Conservation (phyloP, 352 stramenopile genomes). For the Pythium scleroteichum region DNA sequence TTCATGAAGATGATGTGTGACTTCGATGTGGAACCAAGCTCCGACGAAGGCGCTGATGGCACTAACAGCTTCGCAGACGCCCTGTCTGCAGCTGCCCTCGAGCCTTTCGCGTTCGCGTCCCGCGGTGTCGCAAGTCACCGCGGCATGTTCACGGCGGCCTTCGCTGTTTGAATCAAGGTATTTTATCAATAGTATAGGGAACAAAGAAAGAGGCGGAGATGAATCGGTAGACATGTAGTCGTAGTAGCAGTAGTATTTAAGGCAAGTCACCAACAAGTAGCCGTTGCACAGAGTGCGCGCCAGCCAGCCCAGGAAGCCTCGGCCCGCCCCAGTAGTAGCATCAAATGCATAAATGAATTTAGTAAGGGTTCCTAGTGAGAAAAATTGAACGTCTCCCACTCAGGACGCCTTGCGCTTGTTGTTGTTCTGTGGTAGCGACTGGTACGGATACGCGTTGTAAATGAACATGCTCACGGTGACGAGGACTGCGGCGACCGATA, state of each 20-base stretch:
- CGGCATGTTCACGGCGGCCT: slow-evolving; percentile 17
- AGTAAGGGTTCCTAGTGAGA: too few species aligned
- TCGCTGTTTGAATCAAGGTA: slow-evolving; percentile 18
- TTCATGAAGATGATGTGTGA: slow-evolving; percentile 34
- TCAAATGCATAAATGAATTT: slow-evolving; percentile 18
- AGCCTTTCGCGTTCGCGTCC: slow-evolving; percentile 22
- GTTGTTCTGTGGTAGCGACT: slow-evolving; percentile 31
- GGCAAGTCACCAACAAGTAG: slow-evolving; percentile 10
- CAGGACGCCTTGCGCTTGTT: slow-evolving; percentile 28
- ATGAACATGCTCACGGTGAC: slow-evolving; percentile 69
- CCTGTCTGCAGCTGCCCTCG: slow-evolving; percentile 17
- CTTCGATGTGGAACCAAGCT: slow-evolving; percentile 23
- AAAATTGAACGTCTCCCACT: neutral
- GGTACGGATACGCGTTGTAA: slow-evolving; percentile 77
- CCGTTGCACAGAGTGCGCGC: slow-evolving; percentile 4
- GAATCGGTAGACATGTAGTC: slow-evolving; percentile 18
- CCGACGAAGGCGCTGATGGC: slow-evolving; percentile 1
- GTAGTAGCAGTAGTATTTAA: slow-evolving; percentile 30
- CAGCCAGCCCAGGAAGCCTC: neutral
- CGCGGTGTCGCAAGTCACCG: slow-evolving; percentile 5
- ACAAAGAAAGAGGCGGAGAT: slow-evolving; percentile 3
- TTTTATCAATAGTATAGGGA: slow-evolving; percentile 5
- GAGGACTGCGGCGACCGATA: slow-evolving; percentile 70
- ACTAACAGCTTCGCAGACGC: slow-evolving; percentile 16
- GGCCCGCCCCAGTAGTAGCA: neutral